Conservation (phyloP, 2,329 filamentous ascomycete species). For the Plectosphaerella sp. region DNA sequence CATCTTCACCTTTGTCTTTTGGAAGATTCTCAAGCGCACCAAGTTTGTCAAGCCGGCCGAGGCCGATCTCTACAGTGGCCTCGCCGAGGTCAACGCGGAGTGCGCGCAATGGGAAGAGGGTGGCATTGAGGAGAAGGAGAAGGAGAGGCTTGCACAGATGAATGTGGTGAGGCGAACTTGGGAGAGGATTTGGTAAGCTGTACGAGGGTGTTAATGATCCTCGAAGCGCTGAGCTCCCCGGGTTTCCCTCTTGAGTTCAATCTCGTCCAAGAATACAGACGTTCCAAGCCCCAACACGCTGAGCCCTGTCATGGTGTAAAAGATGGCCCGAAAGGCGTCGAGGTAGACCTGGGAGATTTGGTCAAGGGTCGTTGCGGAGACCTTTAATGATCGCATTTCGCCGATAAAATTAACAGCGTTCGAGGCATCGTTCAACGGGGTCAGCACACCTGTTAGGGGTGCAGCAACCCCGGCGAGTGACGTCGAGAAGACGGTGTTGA, state of each 20-base stretch:
- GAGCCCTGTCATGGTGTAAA: conserved; percentile 3
- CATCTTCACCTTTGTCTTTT: conserved; percentile 54
- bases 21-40: conserved; percentile 57
- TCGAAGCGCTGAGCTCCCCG: conserved; percentile 8
- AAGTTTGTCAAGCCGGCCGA: conserved; percentile 47
- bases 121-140: conserved; percentile 40
- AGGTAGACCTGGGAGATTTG: conserved; percentile 2
- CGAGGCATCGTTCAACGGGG: conserved; percentile 8
- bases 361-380: conserved; percentile 1
- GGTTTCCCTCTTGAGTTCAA: conserved; percentile 3
- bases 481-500: conserved; percentile 22
- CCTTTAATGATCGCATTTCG: conserved; percentile 1
- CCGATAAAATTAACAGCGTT: conserved; percentile 15
- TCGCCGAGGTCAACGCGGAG: conserved; percentile 61
- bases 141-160: conserved; percentile 28
- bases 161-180: conserved; percentile 27
- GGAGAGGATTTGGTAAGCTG: conserved; percentile 31
- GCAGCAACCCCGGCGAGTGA: conserved; percentile 7
- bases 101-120: conserved; percentile 39
- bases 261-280: conserved; percentile 5
- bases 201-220: not conserved
- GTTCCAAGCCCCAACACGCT: conserved; percentile 3
- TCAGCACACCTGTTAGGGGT: conserved; percentile 7
- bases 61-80: conserved; percentile 57
- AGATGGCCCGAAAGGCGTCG: conserved; percentile 3